Percentiles rank a stretch among this genome's conserved stretches.
Evolutionary conservation across 2,329 filamentous ascomycete species (phyloP).

Genomic region (Teratosphaeria pseudoeucalypti): DNA sequence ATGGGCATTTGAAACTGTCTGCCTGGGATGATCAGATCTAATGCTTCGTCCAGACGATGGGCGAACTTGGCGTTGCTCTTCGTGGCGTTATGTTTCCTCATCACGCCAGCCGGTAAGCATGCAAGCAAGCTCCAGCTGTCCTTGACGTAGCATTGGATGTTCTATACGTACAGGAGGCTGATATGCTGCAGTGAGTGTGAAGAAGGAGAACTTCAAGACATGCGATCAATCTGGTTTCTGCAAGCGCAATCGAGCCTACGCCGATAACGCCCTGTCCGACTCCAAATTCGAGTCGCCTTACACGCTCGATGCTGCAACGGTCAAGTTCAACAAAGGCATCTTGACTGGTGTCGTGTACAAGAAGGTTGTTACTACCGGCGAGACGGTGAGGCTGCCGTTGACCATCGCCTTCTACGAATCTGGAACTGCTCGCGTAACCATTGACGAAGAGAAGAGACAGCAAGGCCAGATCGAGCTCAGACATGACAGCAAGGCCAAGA

Average conservation of each 20-base stretch:
- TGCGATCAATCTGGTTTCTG: slow-evolving; percentile 96
- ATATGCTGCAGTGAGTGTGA: slow-evolving; percentile 58
- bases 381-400: slow-evolving; percentile 69
- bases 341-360: slow-evolving; percentile 77
- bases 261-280: slow-evolving; percentile 60
- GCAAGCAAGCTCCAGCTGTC: background rate
- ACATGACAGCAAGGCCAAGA: slow-evolving; percentile 71
- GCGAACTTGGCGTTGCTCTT: slow-evolving; percentile 52
- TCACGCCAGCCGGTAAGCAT: slow-evolving; percentile 54
- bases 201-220: slow-evolving; percentile 95
- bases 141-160: background rate
- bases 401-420: slow-evolving; percentile 83
- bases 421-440: slow-evolving; percentile 72
- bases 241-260: slow-evolving; percentile 83
- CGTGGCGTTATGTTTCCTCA: slow-evolving; percentile 47
- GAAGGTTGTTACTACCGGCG: slow-evolving; percentile 53
- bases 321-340: slow-evolving; percentile 68
- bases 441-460: slow-evolving; percentile 84
- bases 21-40: slow-evolving; percentile 10
- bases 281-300: slow-evolving; percentile 75
- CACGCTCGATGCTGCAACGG: slow-evolving; percentile 57
- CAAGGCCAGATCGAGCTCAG: slow-evolving; percentile 83
- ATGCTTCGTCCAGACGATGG: slow-evolving; percentile 48
- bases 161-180: background rate
- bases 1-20: background rate